phyloP scores from a whole-genome alignment of 768 basidiomycete genomes.

The Tricholoma sp. region DNA sequence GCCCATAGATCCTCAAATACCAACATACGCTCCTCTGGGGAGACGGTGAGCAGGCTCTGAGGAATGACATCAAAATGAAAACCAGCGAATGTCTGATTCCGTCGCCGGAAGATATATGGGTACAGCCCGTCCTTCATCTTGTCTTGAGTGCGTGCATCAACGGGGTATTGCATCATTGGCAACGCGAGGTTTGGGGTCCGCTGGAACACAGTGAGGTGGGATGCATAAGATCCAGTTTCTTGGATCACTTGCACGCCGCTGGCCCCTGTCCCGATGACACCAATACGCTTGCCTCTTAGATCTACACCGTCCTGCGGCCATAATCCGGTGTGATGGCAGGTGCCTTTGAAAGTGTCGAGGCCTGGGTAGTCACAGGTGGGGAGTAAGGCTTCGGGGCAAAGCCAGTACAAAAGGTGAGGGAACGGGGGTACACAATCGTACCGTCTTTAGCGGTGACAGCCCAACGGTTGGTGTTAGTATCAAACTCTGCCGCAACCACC shows the following conservation, averaged over 20 bases:
- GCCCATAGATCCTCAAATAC: conserved; percentile 17
- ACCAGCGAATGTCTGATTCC: conserved; percentile 17
- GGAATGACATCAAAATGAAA: conserved; percentile 9
- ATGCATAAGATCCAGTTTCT: conserved; percentile 14
- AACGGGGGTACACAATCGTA: conserved; percentile 11
- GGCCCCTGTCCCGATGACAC: conserved; percentile 23
- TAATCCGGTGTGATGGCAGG: conserved; percentile 17
- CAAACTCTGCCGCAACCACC: conserved; percentile 17
- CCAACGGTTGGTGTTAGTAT: conserved; percentile 17
- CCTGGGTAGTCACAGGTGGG: conserved; percentile 17
- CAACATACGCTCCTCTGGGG: conserved; percentile 18
- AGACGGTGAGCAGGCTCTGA: conserved; percentile 10
- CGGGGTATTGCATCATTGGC: conserved; percentile 16
- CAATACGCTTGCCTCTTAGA: conserved; percentile 19
- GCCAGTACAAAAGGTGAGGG: conserved; percentile 20
- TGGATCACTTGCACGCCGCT: conserved; percentile 24
- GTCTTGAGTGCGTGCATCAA: conserved; percentile 9
- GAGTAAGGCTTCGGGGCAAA: conserved; percentile 19
- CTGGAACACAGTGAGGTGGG: conserved; percentile 24
- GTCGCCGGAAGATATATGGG: conserved; percentile 15
- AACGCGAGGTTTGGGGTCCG: conserved; percentile 22
- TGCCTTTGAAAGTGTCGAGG: conserved; percentile 19
- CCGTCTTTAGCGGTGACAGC: conserved; percentile 16
- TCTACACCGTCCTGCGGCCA: conserved; percentile 21
- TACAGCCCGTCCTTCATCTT: conserved; percentile 15